Evolutionary conservation across 495 filamentous ascomycete species (phyloP), one percentile per base, ranked within the genome.

Genomic region (Penicillium turbatum): DNA sequence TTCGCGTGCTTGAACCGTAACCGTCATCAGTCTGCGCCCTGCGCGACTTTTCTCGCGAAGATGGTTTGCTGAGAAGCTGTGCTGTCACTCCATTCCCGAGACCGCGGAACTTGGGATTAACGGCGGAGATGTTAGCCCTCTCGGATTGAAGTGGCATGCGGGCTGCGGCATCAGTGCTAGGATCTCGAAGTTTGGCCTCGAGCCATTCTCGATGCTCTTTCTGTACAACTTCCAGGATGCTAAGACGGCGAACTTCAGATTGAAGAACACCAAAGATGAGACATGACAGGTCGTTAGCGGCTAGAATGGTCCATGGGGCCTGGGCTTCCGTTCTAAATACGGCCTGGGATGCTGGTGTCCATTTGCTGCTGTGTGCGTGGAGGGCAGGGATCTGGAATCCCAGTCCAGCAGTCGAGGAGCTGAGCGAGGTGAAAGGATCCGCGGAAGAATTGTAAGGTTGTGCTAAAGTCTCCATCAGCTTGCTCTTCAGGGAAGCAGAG

Each of bases 211-310:
- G 73, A 45, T 90, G 79, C 61, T 96, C 92, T 65, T 90, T 84
- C 61, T 88, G 85, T 32, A 98, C 89, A 36, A 98, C 89, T 65
- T 97, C 93, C 49, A 98, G 67, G 51, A 98, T 97, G 51, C 95
- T 91, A 75, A 97, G 83, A 63, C 90, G 96, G 27, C 90, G 84
- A 31, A 98, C 86, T 70, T 98, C 93, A 8, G 89, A 87, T 64
- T 90, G 89, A 5, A 92, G 95, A 26, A 98, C 89, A 34, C 93
- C 93, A 70, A 98, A 97, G 41, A 98, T 82, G 24, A 98, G 78
- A 70, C 93, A 98, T 13, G 95, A 92, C 31, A 98, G 77, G 67
- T 98, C 93, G 63, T 98, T 98, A n/a, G 93, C 95, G 7, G 92
- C 87, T 41, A 96, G 76, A 50, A 98, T 96, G 2, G 92, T 97